Base-by-base conservation (phyloP, 2,329 filamentous ascomycete genomes). In the Fusarium sp. region DNA sequence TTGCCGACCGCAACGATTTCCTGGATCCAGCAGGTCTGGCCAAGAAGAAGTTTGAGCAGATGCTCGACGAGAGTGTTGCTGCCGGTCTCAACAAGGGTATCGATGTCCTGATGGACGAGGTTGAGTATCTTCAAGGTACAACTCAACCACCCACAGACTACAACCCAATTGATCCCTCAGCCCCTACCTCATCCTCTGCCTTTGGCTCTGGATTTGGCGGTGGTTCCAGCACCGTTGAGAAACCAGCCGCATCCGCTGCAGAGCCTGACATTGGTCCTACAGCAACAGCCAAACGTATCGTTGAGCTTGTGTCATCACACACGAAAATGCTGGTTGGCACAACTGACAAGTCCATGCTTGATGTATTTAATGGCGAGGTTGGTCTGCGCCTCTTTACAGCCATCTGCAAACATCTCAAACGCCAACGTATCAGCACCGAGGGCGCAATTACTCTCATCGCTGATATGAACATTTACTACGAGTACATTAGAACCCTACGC, bases 21-120 rank as follows among this genome's bases (percentile, higher is more conserved):
- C 85, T 99, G 49, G 93, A 97, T 76, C 92, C 94, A 21, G 93
- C 94, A 0, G 92, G 92, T 32, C 91, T 98, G 74, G 94, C 96
- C 70, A 99, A 99, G 88, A 98, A 98, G 83, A 94, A 93, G 71
- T 99, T 98, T 75, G 96, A 99, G 84, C 94, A 98, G 78, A 97
- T 98, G 92, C 90, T 99, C 3, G 96, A 99, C 77, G 96, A 98
- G 81, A 93, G 93, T 64, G 96, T 99, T 10, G 96, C 96, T 6
- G 94, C 95, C 11, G 97, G 97, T 2, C 84, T 99, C 68, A 98
- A 98, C 80, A 98, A 97, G 82, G 96, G 96, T 69, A 98, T 99
- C 68, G 95, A 99, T 76, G 96, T 98, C 60, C 87, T 99, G 45
- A 98, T 99, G 92, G 94, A 97, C 74, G 96, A 99, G 82, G 94